Conservation (phyloP, 768 basidiomycete genomes). For the Pisolithus marmoratus region DNA sequence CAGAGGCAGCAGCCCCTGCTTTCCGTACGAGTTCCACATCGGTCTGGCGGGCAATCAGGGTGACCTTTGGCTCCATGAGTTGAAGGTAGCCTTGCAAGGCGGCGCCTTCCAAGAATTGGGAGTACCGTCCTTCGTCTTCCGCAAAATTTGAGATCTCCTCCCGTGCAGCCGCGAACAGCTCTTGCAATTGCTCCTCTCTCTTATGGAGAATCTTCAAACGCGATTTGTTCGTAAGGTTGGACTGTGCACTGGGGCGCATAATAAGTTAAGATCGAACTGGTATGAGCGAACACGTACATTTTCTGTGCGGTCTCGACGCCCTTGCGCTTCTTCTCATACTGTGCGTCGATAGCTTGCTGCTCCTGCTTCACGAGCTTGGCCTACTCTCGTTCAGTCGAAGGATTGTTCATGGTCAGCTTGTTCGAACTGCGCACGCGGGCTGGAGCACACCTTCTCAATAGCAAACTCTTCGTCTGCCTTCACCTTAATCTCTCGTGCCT, state of each 20-base stretch:
- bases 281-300: conserved; percentile 56
- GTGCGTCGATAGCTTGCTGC: conserved; percentile 88
- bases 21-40: conserved; percentile 58
- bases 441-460: conserved; percentile 80
- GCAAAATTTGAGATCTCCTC: conserved; percentile 56
- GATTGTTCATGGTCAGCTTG: background rate
- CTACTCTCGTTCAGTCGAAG: conserved; percentile 33
- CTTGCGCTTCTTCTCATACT: conserved; percentile 95
- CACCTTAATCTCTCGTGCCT: conserved; percentile 92
- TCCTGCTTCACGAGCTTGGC: conserved; percentile 97
- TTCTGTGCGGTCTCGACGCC: conserved; percentile 91
- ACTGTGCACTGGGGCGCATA: conserved; percentile 66
- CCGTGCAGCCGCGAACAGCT: conserved; percentile 76
- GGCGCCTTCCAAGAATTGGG: conserved; percentile 75
- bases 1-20: conserved; percentile 60
- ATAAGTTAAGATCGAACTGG: background rate
- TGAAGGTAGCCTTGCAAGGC: conserved; percentile 84
- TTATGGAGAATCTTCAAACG: conserved; percentile 85
- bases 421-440: background rate
- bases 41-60: conserved; percentile 58
- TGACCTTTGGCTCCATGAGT: conserved; percentile 70
- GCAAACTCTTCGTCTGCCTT: conserved; percentile 99
- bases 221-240: conserved; percentile 94
- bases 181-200: conserved; percentile 88
- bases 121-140: conserved; percentile 63